phyloP scores from a whole-genome alignment of 192 early-diverging fungal species.

The Podila horticola region DNA sequence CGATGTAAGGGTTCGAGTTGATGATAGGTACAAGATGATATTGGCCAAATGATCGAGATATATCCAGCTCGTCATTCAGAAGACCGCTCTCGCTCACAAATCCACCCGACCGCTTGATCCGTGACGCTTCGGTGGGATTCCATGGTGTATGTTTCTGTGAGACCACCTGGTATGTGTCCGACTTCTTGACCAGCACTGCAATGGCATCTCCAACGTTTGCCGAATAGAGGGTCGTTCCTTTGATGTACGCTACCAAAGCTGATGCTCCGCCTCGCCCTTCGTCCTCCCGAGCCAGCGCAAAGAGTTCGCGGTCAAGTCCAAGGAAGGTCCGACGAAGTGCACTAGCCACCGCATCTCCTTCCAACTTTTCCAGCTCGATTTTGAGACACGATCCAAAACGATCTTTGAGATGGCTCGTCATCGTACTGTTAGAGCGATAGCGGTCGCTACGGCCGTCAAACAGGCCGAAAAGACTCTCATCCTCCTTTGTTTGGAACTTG shows the following conservation, averaged over 20 bases:
- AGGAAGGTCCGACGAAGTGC: conserved; percentile 88
- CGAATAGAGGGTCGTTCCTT: conserved; percentile 80
- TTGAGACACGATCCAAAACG: conserved; percentile 72
- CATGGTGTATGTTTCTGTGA: conserved; percentile 79
- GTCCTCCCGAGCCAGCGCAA: conserved; percentile 27
- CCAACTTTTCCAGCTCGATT: conserved; percentile 78
- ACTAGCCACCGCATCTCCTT: conserved; percentile 65
- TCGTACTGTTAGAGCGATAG: conserved; percentile 55
- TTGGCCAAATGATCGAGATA: conserved; percentile 89
- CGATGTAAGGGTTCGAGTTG: conserved; percentile 86
- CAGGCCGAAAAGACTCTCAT: conserved; percentile 89
- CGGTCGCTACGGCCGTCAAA: conserved; percentile 79
- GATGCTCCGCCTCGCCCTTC: conserved; percentile 77
- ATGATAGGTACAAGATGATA: conserved; percentile 84
- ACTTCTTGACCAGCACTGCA: conserved; percentile 81
- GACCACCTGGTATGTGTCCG: conserved; percentile 72
- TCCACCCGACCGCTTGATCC: conserved; percentile 84
- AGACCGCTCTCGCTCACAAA: conserved; percentile 79
- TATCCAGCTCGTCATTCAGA: conserved; percentile 78
- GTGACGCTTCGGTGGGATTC: conserved; percentile 71
- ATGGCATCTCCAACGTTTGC: conserved; percentile 89
- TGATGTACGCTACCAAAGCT: conserved; percentile 82
- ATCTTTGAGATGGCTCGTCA: conserved; percentile 79
- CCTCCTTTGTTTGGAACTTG: conserved; percentile 83
- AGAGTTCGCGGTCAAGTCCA: conserved; percentile 81